phyloP scores from a whole-genome alignment of 1,284 basidiomycete species.

The Irpex sp. region DNA sequence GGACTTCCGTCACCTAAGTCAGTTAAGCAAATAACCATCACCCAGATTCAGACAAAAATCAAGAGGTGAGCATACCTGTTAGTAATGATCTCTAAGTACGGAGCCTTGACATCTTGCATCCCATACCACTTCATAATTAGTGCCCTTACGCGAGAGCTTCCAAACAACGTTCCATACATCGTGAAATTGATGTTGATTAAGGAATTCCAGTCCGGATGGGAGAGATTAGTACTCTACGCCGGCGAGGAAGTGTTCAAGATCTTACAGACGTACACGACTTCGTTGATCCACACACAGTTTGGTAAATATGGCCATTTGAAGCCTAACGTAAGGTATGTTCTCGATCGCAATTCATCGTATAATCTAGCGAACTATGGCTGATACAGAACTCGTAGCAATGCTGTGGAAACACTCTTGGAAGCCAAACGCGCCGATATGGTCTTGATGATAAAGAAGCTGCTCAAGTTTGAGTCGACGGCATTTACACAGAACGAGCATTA shows the following conservation, averaged over 20 bases:
- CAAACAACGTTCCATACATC: constrained; percentile 44
- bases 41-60: constrained; percentile 20
- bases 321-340: constrained; percentile 8
- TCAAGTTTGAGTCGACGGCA: constrained; percentile 15
- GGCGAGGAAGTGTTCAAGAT: constrained; percentile 30
- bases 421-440: neutral
- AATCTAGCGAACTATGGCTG: too few species aligned
- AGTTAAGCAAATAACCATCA: neutral
- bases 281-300: constrained; percentile 11
- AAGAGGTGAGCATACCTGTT: constrained; percentile 10
- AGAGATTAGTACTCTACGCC: constrained; percentile 33
- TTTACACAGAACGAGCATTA: constrained; percentile 18
- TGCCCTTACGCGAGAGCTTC: constrained; percentile 47
- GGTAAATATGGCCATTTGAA: constrained; percentile 9
- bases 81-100: neutral
- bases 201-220: constrained; percentile 37
- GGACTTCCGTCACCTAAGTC: neutral
- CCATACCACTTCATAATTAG: constrained; percentile 23
- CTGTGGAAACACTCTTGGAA: constrained; percentile 10
- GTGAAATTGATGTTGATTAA: constrained; percentile 40
- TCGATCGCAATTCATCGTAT: constrained; percentile 1
- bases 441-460: constrained; percentile 7
- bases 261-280: constrained; percentile 19
- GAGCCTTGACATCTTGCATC: neutral
- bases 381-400: neutral